Percentiles rank a stretch among this genome's conserved stretches.
phyloP scores from a whole-genome alignment of 768 basidiomycete species.

The Butyriboletus loyo region DNA sequence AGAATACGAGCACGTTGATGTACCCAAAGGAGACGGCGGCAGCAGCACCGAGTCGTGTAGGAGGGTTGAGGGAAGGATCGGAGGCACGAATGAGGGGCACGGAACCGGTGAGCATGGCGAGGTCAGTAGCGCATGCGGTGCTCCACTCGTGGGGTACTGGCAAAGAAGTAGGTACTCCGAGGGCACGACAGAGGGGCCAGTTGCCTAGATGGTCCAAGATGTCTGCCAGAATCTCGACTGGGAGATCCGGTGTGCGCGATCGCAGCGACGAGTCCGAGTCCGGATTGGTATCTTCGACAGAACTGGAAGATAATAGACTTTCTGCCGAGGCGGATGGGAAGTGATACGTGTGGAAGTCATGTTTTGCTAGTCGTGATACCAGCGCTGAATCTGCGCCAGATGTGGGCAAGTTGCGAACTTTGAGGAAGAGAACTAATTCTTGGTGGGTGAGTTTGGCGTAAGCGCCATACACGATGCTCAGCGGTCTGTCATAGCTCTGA shows the following conservation, averaged over 20 bases:
- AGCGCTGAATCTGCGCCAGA: conserved; percentile 62
- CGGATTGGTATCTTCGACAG: conserved; percentile 19
- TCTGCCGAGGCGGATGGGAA: conserved; percentile 39
- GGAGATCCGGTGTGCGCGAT: conserved; percentile 56
- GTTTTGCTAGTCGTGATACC: conserved; percentile 66
- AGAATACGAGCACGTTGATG: conserved; percentile 70
- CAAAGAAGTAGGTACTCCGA: conserved; percentile 70
- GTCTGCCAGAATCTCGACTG: conserved; percentile 71
- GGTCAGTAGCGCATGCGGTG: conserved; percentile 64
- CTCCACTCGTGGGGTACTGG: conserved; percentile 68
- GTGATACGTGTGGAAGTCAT: conserved; percentile 73
- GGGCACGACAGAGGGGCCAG: conserved; percentile 80
- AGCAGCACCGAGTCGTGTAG: conserved; percentile 68
- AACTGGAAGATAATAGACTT: conserved; percentile 24
- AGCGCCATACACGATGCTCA: conserved; percentile 57
- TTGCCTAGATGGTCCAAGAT: conserved; percentile 78
- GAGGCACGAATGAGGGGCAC: conserved; percentile 58
- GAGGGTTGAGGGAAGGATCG: conserved; percentile 51
- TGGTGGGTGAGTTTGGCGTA: conserved; percentile 65
- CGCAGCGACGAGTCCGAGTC: conserved; percentile 29
- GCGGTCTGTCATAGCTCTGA: conserved; percentile 27
- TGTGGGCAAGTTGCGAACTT: conserved; percentile 65
- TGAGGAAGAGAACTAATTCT: conserved; percentile 74
- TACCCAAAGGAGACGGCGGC: conserved; percentile 71
- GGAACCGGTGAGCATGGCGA: conserved; percentile 66